Evolutionary conservation across 2,329 filamentous ascomycete genomes (phyloP), one percentile per base, ranked within the genome.

Genomic region (Sporothrix luriei): DNA sequence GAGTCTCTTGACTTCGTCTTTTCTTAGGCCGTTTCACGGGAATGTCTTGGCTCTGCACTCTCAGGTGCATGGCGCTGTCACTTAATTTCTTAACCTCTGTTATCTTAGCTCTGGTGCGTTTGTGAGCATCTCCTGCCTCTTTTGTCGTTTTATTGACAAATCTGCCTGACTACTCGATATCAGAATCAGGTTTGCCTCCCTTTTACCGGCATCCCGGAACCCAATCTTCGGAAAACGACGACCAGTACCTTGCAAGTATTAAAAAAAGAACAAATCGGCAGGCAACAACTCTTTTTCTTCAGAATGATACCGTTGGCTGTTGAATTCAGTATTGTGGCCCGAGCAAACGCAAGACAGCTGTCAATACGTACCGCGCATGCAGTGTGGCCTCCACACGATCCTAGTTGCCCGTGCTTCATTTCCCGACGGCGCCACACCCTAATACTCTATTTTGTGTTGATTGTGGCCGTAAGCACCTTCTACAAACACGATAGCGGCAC

Each of bases 401-500:
- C 19, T 46, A 5, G 13, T 24, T 26, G 21, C 49, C 40, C 24
- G 33, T 19, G 43, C 19, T 64, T 29, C 46, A n/a, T 64, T 13
- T 29, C 49, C 61, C 16, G 43, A 33, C 14, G 21, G 43, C 11
- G 26, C 19, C 16, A 64, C n/a, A 33, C 61, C 49, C 43, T 33
- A 64, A 33, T 49, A 33, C 46, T 6, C 29, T 49, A 64, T 33
- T 64, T 29, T 13, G 3, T 38, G 2, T 48, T 11, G 14, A n/a
- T 64, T 64, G n/a, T 6, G 19, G 48, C 19, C 10, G n/a, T 62
- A 43, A 26, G 5, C n/a, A 46, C 38, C 57, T 26, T 62, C 21
- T 46, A 46, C 57, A 62, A 62, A 62, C 38, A 62, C 38, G n/a
- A 62, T 62, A 46, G 57, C 5, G 38, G 57, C 57, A 6, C n/a